Percentiles rank a stretch among this genome's conserved stretches.
Evolutionary conservation across 2,329 filamentous ascomycete genomes (phyloP).

Genomic region (Cercospora brassicicola): DNA sequence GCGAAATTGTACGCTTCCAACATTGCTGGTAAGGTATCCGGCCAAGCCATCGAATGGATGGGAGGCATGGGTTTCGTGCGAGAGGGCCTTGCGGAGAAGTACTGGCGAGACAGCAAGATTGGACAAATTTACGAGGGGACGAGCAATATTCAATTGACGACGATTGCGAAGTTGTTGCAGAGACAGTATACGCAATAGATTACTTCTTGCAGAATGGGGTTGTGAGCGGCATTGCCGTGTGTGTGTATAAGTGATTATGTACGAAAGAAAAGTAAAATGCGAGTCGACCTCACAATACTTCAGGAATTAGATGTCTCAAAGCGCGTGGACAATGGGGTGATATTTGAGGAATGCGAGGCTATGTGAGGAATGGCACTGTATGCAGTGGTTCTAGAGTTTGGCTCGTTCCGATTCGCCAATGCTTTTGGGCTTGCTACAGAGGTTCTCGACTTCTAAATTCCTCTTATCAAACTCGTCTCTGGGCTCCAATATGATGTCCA

Average conservation of each 20-base stretch:
- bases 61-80: slow-evolving; percentile 98
- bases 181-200: slow-evolving; percentile 59
- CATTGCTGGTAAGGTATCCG: slow-evolving; percentile 82
- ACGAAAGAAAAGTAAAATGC: not conserved
- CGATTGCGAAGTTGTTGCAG: slow-evolving; percentile 69
- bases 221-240: not conserved
- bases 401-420: not conserved
- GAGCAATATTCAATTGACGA: slow-evolving; percentile 70
- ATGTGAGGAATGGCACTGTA: not conserved
- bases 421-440: not conserved
- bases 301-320: not conserved
- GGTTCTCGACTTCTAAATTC: not conserved
- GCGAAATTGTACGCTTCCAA: slow-evolving; percentile 94
- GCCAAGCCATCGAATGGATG: slow-evolving; percentile 96
- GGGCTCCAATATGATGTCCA: not conserved
- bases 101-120: slow-evolving; percentile 96
- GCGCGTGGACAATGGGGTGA: not conserved
- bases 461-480: not conserved
- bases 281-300: not conserved
- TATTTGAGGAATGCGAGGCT: not conserved
- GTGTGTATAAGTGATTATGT: not conserved
- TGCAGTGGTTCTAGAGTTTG: not conserved
- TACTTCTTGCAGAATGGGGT: not conserved
- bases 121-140: slow-evolving; percentile 82
- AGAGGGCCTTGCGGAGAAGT: slow-evolving; percentile 97